Conservation (phyloP, 495 filamentous ascomycete genomes). For the Collariella sp. region DNA sequence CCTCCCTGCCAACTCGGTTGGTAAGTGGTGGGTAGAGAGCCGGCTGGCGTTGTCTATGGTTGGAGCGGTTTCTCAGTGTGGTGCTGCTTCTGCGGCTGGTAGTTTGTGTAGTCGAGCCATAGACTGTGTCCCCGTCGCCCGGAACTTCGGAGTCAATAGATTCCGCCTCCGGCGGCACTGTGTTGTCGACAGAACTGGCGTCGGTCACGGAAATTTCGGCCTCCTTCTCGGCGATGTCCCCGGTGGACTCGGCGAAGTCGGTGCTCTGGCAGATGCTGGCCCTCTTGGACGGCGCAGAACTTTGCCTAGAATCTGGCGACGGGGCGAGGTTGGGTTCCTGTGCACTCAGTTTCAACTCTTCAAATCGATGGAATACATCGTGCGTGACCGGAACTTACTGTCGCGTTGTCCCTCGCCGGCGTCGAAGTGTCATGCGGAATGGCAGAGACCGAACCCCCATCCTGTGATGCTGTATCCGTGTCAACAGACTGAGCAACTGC, state of each 20-base stretch:
- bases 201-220: slow-evolving; percentile 3
- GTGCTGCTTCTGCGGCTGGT: background rate
- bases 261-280: background rate
- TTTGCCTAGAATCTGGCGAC: background rate
- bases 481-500: slow-evolving; percentile 3
- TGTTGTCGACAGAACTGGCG: background rate
- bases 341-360: background rate
- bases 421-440: background rate
- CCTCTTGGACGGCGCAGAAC: background rate
- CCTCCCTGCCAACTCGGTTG: background rate
- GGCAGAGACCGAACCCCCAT: background rate
- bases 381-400: background rate
- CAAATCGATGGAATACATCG: background rate
- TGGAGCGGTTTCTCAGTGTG: too few species aligned
- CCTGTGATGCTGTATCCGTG: background rate
- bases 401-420: background rate
- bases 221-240: slow-evolving; percentile 14
- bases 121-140: background rate
- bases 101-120: background rate
- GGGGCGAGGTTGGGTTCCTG: background rate
- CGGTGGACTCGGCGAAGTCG: slow-evolving; percentile 10
- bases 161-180: background rate
- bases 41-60: background rate
- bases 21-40: slow-evolving; percentile 16
- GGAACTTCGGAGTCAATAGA: background rate